Evolutionary conservation across 352 stramenopile species (phyloP).

Genomic region (Globisporangium uncinulatum): DNA sequence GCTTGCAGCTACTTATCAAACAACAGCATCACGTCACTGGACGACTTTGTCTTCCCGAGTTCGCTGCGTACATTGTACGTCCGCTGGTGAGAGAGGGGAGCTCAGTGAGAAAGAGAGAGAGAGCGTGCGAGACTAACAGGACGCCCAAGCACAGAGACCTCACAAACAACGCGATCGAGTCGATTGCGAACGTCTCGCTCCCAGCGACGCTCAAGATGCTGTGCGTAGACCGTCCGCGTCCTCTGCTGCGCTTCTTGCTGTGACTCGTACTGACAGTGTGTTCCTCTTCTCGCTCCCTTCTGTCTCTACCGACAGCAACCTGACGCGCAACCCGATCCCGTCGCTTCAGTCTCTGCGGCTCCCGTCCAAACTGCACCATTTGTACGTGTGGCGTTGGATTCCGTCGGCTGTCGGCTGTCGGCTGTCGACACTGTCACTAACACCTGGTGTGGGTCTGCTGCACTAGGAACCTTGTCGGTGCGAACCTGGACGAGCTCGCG

Average conservation of each 20-base stretch:
- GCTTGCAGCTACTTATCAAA: conserved; percentile 25
- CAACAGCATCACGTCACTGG: conserved; percentile 25
- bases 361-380: conserved; percentile 17
- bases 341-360: conserved; percentile 22
- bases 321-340: conserved; percentile 29
- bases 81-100: neutral
- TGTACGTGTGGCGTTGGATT: conserved; percentile 16
- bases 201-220: conserved; percentile 5
- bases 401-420: neutral
- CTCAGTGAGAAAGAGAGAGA: neutral
- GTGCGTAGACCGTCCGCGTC: neutral
- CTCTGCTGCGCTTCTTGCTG: conserved; percentile 7
- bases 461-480: conserved; percentile 7
- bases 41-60: conserved; percentile 26
- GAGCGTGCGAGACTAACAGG: neutral
- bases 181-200: conserved; percentile 3
- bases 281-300: neutral
- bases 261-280: conserved; percentile 1
- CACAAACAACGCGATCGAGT: conserved; percentile 3
- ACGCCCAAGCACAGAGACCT: neutral
- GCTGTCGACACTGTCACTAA: neutral
- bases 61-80: conserved; percentile 11
- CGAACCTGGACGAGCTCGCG: conserved; percentile 15
- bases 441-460: neutral
- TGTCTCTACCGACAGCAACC: conserved; percentile 14